Evolutionary conservation across 371 early-diverging fungal species (phyloP).

Genomic region (Rhizopus arrhizus): DNA sequence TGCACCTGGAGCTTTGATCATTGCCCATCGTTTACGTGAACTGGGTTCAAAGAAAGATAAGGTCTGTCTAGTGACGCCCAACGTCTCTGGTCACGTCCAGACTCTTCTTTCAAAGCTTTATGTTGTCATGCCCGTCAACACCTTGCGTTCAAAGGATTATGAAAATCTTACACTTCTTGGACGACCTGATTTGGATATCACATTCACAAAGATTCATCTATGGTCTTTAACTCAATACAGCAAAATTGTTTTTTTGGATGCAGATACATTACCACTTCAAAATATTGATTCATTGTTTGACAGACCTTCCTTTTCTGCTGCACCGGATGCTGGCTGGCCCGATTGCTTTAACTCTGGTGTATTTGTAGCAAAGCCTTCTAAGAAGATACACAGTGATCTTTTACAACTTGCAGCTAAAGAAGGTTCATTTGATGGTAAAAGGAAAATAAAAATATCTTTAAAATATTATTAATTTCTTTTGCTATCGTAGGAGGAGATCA

Average conservation of each 20-base stretch:
- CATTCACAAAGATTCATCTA: constrained; percentile 88
- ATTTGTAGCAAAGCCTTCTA: constrained; percentile 76
- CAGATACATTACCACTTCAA: constrained; percentile 81
- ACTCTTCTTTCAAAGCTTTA: constrained; percentile 52
- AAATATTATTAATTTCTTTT: not conserved
- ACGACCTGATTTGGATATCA: constrained; percentile 85
- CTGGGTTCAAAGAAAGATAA: constrained; percentile 63
- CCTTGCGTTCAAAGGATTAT: constrained; percentile 52
- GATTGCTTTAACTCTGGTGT: constrained; percentile 97
- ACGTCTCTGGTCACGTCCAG: constrained; percentile 47
- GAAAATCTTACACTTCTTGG: constrained; percentile 76
- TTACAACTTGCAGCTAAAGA: constrained; percentile 51
- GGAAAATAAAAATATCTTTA: not conserved
- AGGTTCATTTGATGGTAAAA: constrained; percentile 81
- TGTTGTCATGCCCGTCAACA: constrained; percentile 72
- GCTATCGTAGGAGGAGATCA: constrained; percentile 86
- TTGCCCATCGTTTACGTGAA: constrained; percentile 76
- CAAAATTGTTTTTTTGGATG: constrained; percentile 86
- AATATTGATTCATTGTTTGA: constrained; percentile 85
- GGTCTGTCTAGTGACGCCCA: constrained; percentile 74
- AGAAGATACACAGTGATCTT: constrained; percentile 55
- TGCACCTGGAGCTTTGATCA: constrained; percentile 83
- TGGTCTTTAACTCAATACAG: constrained; percentile 71
- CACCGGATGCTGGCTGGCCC: constrained; percentile 88
- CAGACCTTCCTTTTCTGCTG: constrained; percentile 76